Conservation (phyloP, 2,329 filamentous ascomycete genomes). For the Colletotrichum sp. region DNA sequence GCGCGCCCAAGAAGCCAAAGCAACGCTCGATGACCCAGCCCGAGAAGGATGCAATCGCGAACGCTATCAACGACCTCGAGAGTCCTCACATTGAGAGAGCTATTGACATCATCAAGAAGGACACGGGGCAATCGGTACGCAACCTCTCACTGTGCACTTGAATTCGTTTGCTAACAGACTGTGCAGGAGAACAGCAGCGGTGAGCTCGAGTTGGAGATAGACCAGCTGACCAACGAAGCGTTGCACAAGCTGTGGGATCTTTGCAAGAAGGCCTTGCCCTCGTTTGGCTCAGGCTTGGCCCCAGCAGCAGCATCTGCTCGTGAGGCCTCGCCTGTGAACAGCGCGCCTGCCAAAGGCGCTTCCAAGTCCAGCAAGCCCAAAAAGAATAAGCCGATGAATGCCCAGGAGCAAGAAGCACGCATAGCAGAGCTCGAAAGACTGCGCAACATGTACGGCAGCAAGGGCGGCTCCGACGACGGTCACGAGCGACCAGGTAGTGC, state of each 20-base stretch:
- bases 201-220: constrained; percentile 65
- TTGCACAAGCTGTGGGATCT: constrained; percentile 56
- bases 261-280: constrained; percentile 47
- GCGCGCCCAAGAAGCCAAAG: constrained; percentile 46
- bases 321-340: constrained; percentile 35
- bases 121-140: constrained; percentile 76
- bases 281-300: constrained; percentile 40
- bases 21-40: constrained; percentile 72
- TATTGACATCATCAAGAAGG: constrained; percentile 88
- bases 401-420: constrained; percentile 69
- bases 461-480: constrained; percentile 27
- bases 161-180: not conserved
- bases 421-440: constrained; percentile 66
- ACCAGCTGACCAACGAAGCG: constrained; percentile 60
- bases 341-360: constrained; percentile 32
- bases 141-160: constrained; percentile 31
- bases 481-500: constrained; percentile 31
- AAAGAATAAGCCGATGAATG: constrained; percentile 80
- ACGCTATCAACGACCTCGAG: constrained; percentile 81
- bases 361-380: constrained; percentile 58
- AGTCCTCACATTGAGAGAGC: constrained; percentile 79
- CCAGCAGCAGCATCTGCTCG: constrained; percentile 25
- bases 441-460: constrained; percentile 45
- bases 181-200: constrained; percentile 62
- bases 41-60: constrained; percentile 92